These are phyloP conservation scores for Aspergillus funiculosus DNA, from an alignment of 495 filamentous ascomycete genomes.

Conservation along the genomic window DNA sequence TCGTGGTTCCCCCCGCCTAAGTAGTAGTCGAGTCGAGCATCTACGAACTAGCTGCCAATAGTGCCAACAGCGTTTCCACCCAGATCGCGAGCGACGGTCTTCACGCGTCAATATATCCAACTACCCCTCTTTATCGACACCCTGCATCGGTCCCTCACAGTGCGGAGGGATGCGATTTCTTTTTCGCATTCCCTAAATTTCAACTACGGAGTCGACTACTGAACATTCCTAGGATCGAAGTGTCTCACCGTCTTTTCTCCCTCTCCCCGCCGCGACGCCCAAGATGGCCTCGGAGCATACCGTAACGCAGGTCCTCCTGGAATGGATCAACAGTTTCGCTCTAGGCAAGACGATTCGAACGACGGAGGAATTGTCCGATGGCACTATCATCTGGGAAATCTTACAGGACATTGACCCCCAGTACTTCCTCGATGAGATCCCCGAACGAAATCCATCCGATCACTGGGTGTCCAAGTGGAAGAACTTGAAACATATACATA, in stretches of 20 bases:
- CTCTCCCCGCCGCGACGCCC: constrained; percentile 10
- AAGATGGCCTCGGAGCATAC: constrained; percentile 43
- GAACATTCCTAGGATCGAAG: constrained; percentile 8
- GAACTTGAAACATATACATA: constrained; percentile 64
- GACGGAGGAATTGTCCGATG: constrained; percentile 66
- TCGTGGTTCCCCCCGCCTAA: too few species aligned
- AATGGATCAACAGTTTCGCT: constrained; percentile 55
- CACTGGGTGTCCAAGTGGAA: constrained; percentile 55
- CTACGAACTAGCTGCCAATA: too few species aligned
- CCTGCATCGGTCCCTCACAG: background rate
- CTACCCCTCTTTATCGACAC: background rate
- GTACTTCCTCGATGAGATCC: constrained; percentile 61
- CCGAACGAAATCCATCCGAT: constrained; percentile 47
- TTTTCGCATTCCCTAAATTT: background rate
- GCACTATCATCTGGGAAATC: constrained; percentile 64
- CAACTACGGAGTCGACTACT: background rate
- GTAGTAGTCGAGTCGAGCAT: too few species aligned
- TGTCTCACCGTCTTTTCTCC: constrained; percentile 2
- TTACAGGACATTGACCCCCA: constrained; percentile 61
- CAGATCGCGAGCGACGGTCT: background rate
- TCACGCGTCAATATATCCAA: constrained; percentile 4
- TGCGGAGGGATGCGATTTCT: background rate
- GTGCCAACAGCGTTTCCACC: constrained; percentile 1
- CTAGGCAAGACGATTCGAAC: constrained; percentile 40
- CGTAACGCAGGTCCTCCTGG: constrained; percentile 47